Percentiles rank a stretch among this genome's conserved stretches.
Evolutionary conservation across 1,284 basidiomycete genomes (phyloP).

Genomic region (Neolentinus lepideus): DNA sequence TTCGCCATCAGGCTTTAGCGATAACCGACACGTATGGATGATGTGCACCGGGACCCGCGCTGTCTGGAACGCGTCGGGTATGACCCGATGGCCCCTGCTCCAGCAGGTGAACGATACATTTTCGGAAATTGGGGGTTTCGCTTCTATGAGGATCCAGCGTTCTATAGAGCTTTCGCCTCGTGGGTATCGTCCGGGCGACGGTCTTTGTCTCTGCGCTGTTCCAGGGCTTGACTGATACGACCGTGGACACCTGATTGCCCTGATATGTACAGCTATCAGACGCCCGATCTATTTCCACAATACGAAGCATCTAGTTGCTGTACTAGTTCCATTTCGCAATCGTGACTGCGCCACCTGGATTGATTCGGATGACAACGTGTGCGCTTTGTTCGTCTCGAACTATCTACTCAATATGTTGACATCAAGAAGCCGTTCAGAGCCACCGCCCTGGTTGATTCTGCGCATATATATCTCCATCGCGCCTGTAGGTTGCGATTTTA

Average conservation of each 20-base stretch:
- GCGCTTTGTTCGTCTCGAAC: not conserved
- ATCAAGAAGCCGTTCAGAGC: conserved; percentile 1
- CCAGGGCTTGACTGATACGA: not conserved
- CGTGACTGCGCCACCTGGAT: not conserved
- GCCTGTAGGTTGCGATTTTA: not conserved
- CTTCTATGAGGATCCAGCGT: conserved; percentile 69
- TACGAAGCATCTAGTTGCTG: not conserved
- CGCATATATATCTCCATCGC: not conserved
- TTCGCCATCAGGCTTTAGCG: not conserved
- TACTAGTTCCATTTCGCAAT: conserved; percentile 1
- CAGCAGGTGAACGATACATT: conserved; percentile 64
- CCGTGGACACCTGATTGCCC: conserved; percentile 1
- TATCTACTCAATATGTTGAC: conserved; percentile 1
- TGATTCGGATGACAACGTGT: conserved; percentile 3
- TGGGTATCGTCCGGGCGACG: not conserved
- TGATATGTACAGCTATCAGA: not conserved
- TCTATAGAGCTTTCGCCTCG: not conserved
- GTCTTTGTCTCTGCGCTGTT: not conserved
- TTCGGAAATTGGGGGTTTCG: conserved; percentile 87
- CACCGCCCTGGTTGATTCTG: not conserved
- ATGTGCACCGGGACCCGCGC: not conserved
- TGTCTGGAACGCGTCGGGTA: not conserved
- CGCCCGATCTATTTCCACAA: not conserved
- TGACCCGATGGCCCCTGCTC: not conserved
- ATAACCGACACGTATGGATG: not conserved